Evolutionary conservation across 805 yeast species (phyloP), one percentile per base, ranked within the genome.

Genomic region (Ascoidea tarda): DNA sequence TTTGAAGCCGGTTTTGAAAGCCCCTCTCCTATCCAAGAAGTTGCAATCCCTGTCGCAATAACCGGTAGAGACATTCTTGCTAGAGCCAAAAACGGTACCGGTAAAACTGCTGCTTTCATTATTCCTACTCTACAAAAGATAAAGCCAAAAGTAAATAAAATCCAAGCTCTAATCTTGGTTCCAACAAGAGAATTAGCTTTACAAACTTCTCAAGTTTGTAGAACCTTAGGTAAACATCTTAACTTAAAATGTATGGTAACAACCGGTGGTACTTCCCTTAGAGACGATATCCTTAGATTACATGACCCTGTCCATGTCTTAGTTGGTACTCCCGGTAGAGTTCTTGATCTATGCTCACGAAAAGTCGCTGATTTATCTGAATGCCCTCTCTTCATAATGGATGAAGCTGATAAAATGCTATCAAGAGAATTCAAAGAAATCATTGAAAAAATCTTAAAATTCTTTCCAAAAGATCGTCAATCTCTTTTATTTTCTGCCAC

Each of bases 1-100:
- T 93, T 90, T 67, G 99, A 93, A 69, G 98, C 98, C 1, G 99
- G 99, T 50, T 93, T 93, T 64, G 99, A 93, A 67, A 88, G 86
- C 64, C 99, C 99, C 5, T 87, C 96, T 33, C 99, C 99, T 16
- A 89, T 93, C 65, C 99, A 93, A 69, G 97, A 91, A 69, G 98
- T 90, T 67, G 80, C 96, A 6, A 93, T 93, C 54, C 99, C 99
- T 2, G 87, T 88, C 63, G 96, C 97, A 0, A 75, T 93, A 48
- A 84, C 93, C 53, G 98, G 98, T 51, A 82, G 96, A 70, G 99
- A 93, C 68, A 85, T 93, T 55, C 76, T 93, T 57, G 99, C 99
- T 14, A 80, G 99, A 71, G 98, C 99, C 48, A 93, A 93, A 67
- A 93, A 93, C 69, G 99, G 99, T 58, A 93, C 99, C 0, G 99